A percentile compares a stretch with the other conserved stretches of the same genome.
phyloP scores from a whole-genome alignment of 1,284 basidiomycete genomes.

The Ustilago loliicola region DNA sequence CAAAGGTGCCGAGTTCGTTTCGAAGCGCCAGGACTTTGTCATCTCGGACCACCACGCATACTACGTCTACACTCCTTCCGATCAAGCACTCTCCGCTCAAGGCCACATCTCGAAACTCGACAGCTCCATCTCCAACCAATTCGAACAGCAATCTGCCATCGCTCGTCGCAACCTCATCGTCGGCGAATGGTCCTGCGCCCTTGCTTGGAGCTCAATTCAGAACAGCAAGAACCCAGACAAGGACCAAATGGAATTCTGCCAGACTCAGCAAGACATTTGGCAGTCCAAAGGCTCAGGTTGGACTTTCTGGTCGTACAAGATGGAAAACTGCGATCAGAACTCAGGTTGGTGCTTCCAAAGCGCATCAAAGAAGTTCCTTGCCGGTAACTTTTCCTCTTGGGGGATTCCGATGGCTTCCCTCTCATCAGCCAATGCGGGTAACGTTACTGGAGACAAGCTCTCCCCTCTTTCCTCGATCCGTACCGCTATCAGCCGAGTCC shows the following conservation, averaged over 20 bases:
- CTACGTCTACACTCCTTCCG: constrained; percentile 74
- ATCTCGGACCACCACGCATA: constrained; percentile 82
- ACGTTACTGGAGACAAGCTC: constrained; percentile 26
- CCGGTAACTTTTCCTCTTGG: constrained; percentile 59
- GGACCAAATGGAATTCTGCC: constrained; percentile 76
- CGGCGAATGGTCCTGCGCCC: constrained; percentile 73
- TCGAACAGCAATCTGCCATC: constrained; percentile 30
- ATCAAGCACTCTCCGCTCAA: constrained; percentile 55
- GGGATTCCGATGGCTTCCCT: constrained; percentile 38
- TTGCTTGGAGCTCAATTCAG: constrained; percentile 76
- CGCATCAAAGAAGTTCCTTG: constrained; percentile 54
- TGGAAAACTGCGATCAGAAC: constrained; percentile 67
- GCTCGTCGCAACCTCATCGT: constrained; percentile 77
- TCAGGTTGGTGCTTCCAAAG: constrained; percentile 69
- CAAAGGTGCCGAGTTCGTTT: constrained; percentile 76
- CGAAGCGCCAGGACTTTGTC: constrained; percentile 77
- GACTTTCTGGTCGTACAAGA: constrained; percentile 79
- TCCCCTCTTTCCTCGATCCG: constrained; percentile 20
- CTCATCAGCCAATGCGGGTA: constrained; percentile 5
- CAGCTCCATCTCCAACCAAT: constrained; percentile 49
- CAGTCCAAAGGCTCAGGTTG: constrained; percentile 77
- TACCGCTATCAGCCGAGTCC: constrained; percentile 35
- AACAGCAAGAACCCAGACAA: constrained; percentile 73
- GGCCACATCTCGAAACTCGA: constrained; percentile 64
- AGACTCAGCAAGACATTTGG: constrained; percentile 77